Percentiles rank a stretch among this genome's conserved stretches.
phyloP scores from a whole-genome alignment of 2,329 filamentous ascomycete genomes.

The Venturia aucupariae region DNA sequence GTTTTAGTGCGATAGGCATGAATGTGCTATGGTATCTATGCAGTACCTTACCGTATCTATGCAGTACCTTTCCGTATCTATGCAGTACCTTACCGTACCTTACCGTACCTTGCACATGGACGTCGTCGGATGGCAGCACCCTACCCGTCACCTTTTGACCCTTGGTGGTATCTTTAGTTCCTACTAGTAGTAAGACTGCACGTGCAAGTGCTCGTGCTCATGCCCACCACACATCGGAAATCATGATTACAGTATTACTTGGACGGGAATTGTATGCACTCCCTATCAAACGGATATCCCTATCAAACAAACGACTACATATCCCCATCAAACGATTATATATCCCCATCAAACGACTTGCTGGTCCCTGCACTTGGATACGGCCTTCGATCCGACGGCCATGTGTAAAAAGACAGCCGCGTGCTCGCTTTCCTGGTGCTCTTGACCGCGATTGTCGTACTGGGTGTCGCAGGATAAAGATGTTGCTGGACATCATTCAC shows the following conservation, averaged over 20 bases:
- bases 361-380: not conserved
- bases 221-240: too few species aligned
- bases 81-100: too few species aligned
- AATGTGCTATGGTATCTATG: too few species aligned
- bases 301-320: not conserved
- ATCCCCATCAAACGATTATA: not conserved
- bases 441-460: not conserved
- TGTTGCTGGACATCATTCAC: not conserved
- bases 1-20: not conserved
- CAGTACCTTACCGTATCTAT: too few species aligned
- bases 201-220: not conserved
- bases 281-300: not conserved
- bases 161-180: too few species aligned
- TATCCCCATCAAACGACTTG: not conserved
- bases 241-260: too few species aligned
- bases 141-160: too few species aligned
- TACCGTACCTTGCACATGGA: too few species aligned
- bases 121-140: too few species aligned
- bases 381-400: not conserved
- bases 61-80: too few species aligned
- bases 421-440: not conserved
- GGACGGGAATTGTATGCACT: too few species aligned
- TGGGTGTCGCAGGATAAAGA: not conserved
- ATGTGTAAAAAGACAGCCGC: not conserved
- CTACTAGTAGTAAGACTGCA: too few species aligned